phyloP scores from a whole-genome alignment of 495 filamentous ascomycete species.

The Penicillium cataractarum region DNA sequence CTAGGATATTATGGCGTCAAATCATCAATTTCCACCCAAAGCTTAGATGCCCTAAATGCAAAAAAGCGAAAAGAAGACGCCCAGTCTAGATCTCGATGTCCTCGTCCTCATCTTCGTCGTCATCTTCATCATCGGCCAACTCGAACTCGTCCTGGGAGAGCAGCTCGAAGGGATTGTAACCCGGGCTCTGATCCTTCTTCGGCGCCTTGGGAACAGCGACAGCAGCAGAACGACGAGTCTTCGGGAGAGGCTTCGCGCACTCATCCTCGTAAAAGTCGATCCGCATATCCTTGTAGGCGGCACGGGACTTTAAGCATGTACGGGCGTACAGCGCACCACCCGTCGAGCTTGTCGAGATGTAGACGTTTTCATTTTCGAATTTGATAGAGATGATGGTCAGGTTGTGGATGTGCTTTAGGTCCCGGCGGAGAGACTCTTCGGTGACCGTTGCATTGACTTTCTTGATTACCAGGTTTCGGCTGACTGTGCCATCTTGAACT shows the following conservation, averaged over 20 bases:
- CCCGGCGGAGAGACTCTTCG: neutral
- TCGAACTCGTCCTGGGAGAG: neutral
- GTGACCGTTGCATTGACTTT: neutral
- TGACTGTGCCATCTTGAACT: neutral
- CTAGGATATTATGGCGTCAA: too few species aligned
- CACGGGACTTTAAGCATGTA: neutral
- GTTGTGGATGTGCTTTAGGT: slow-evolving; percentile 4
- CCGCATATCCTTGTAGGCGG: neutral
- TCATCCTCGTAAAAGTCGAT: slow-evolving; percentile 1
- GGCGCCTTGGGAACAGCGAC: neutral
- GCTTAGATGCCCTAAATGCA: too few species aligned
- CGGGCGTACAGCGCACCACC: slow-evolving; percentile 1
- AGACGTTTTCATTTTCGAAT: neutral
- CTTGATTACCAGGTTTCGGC: neutral
- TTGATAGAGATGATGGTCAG: neutral
- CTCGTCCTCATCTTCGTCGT: neutral
- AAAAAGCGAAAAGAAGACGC: neutral
- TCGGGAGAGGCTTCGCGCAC: neutral
- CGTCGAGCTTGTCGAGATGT: slow-evolving; percentile 3
- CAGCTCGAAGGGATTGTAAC: neutral
- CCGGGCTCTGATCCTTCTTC: neutral
- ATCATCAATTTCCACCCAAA: too few species aligned
- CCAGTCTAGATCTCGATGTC: neutral
- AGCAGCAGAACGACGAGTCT: neutral
- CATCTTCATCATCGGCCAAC: neutral